Conservation (phyloP, 129 eudicot species). For the carrot (Daucus carota) region DNA sequence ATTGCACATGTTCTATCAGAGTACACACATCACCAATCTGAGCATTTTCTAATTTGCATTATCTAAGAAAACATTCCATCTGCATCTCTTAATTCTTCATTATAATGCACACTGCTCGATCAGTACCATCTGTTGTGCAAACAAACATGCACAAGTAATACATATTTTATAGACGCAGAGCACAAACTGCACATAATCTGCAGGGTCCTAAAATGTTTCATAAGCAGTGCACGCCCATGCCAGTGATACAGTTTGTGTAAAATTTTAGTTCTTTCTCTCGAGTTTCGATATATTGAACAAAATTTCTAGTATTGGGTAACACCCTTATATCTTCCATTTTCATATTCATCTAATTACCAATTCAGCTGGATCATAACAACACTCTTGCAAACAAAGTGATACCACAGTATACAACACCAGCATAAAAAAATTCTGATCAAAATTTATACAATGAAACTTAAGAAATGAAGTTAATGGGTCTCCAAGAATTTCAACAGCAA, state of each 20-base stretch:
- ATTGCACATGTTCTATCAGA: too few relatives aligned
- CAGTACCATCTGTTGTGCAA: too few relatives aligned
- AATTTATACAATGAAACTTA: background rate
- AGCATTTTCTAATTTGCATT: too few relatives aligned
- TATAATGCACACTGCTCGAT: too few relatives aligned
- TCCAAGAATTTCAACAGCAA: background rate
- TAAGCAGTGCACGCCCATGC: background rate
- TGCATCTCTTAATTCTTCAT: too few relatives aligned
- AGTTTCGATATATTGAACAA: background rate
- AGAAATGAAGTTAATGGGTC: background rate
- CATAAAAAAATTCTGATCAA: background rate
- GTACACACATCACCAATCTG: too few relatives aligned
- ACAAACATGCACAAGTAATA: background rate
- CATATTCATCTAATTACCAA: background rate
- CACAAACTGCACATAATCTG: background rate
- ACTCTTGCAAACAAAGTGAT: background rate
- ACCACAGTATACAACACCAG: too few relatives aligned
- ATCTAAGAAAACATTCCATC: too few relatives aligned
- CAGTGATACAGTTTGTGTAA: background rate
- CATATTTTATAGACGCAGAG: background rate
- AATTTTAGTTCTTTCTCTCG: background rate
- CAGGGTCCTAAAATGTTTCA: background rate
- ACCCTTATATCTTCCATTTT: background rate
- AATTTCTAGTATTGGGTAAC: background rate
- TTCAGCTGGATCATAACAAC: background rate